These are phyloP conservation scores for Pecoramyces ruminantium DNA, from an alignment of 192 early-diverging fungal genomes.

Conservation along the genomic window DNA sequence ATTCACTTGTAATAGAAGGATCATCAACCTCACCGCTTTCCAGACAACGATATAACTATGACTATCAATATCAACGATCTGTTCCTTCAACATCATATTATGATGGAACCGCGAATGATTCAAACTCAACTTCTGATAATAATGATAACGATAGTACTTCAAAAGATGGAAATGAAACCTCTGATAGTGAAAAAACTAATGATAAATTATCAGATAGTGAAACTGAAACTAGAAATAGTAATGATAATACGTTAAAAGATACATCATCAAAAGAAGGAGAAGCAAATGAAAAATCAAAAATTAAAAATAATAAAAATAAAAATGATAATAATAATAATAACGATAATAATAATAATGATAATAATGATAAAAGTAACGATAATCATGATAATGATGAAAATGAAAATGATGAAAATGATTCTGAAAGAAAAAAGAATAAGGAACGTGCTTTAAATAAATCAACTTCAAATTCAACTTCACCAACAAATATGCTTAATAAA, in stretches of 20 bases:
- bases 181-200: not conserved
- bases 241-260: no score
- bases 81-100: not conserved
- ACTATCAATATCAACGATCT: not conserved
- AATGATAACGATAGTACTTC: not conserved
- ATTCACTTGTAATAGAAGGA: not conserved
- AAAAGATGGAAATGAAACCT: not conserved
- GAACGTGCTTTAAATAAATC: no score
- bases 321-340: no score
- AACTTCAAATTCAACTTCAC: not conserved
- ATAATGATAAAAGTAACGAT: not conserved
- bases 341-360: not conserved
- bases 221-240: no score
- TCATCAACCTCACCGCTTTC: not conserved
- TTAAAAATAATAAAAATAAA: no score
- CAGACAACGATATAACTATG: not conserved
- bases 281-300: not conserved
- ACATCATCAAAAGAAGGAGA: not conserved
- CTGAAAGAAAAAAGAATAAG: not conserved
- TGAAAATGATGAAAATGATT: not conserved
- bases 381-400: not conserved
- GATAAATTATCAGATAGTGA: no score
- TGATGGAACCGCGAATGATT: not conserved
- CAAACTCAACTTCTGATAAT: not conserved
- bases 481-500: not conserved